A percentile compares a stretch with the other conserved stretches of the same genome.
Evolutionary conservation across 805 yeast species (phyloP).

Genomic region (Schwanniomyces occidentalis): DNA sequence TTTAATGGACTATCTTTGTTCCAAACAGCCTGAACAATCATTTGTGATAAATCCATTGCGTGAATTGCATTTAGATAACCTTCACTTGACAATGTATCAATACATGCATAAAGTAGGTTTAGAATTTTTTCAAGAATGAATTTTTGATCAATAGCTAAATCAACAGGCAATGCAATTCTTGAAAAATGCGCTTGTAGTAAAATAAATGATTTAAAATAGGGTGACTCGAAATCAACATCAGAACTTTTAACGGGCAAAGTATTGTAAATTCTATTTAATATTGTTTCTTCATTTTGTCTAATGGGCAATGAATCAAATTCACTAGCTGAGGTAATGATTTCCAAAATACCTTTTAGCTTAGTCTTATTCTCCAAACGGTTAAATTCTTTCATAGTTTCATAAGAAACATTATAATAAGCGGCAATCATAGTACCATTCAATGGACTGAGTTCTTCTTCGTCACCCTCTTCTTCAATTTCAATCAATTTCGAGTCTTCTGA

Average conservation of each 20-base stretch:
- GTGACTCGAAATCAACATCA: constrained; percentile 45
- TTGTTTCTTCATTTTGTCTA: constrained; percentile 56
- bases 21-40: constrained; percentile 87
- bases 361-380: constrained; percentile 54
- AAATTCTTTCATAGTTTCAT: constrained; percentile 65
- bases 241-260: constrained; percentile 62
- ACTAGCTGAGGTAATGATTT: constrained; percentile 61
- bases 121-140: constrained; percentile 50
- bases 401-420: constrained; percentile 67
- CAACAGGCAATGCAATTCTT: constrained; percentile 58
- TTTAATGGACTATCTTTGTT: constrained; percentile 72
- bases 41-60: constrained; percentile 86
- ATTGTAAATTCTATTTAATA: constrained; percentile 52
- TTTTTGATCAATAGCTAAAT: constrained; percentile 57
- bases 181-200: constrained; percentile 81
- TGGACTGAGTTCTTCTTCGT: constrained; percentile 49
- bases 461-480: constrained; percentile 48
- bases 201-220: constrained; percentile 69
- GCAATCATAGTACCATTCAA: constrained; percentile 73
- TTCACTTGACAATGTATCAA: constrained; percentile 77
- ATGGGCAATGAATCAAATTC: constrained; percentile 72
- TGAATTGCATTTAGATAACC: constrained; percentile 76
- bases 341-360: constrained; percentile 61
- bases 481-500: constrained; percentile 61
- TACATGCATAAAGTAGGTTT: constrained; percentile 60